Base-by-base conservation (phyloP, 106 monocot genomes). In the Dendrobium catenatum region DNA sequence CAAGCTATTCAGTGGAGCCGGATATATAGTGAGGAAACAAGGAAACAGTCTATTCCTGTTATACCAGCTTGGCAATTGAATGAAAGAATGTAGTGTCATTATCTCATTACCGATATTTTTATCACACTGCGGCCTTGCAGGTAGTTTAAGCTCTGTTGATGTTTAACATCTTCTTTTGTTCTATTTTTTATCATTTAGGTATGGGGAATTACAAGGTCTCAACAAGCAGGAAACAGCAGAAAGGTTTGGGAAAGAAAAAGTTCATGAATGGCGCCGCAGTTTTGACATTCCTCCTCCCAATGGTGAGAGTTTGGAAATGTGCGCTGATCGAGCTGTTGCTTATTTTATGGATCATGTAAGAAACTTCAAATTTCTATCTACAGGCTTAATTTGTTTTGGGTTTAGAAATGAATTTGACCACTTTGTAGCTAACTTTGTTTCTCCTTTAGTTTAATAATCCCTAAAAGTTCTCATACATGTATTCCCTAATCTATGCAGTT, bases 221-320 rank as follows among this genome's bases (percentile, higher is more conserved):
- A 98, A 98, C 68, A 98, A 98, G 88, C 92, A 98, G 86, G 94
- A 98, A 91, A 98, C 98, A 37, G 93, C 98, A 49, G 86, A 95
- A 78, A 87, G 81, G 61, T 98, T 87, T 88, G 98, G 98, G 10
- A 91, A 85, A 66, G 98, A 93, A 55, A 89, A 90, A 78, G 98
- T 98, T 48, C 93, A 98, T 74, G 89, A 93, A 79, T 98, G 98
- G 98, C 92, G 95, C 9, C 92, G 95, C 33, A 98, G 98, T 85
- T 98, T 93, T 88, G 95, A 98, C 82, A 91, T 93, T 80, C 94
- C 98, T 83, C 95, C 98, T n/a, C 94, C 98, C 70, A 91, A 93
- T 86, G 98, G 98, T 0, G 98, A 98, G 82, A 95, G 94, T 78
- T 83, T 98, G 13, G 88, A 98, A 80, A 98, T 98, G 98, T 98